Evolutionary conservation across 139 green algal species (phyloP).

Genomic region (Mesostigma viride): DNA sequence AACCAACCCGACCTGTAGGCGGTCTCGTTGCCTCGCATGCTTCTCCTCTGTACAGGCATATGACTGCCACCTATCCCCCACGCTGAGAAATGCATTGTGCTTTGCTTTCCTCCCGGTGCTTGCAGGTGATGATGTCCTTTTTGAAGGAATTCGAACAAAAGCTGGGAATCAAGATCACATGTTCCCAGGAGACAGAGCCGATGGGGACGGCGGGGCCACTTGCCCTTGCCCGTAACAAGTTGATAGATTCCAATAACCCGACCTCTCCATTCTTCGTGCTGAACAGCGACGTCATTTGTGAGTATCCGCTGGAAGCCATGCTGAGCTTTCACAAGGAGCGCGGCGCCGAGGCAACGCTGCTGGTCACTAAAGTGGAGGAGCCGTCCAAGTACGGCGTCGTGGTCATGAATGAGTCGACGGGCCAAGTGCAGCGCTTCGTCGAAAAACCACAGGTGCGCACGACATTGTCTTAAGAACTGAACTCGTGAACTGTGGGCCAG

Average conservation of each 20-base stretch:
- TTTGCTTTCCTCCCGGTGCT: no score
- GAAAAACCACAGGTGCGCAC: slow-evolving; percentile 40
- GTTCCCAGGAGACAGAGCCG: slow-evolving; percentile 80
- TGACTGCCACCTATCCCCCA: no score
- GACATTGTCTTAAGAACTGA: no score
- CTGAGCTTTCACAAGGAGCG: slow-evolving; percentile 63
- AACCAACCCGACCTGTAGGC: no score
- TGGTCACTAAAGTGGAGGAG: slow-evolving; percentile 80
- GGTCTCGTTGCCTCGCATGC: no score
- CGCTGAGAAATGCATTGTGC: no score
- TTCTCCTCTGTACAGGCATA: no score
- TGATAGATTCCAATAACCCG: slow-evolving; percentile 65
- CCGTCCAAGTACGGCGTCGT: slow-evolving; percentile 93
- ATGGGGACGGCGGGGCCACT: slow-evolving; percentile 94
- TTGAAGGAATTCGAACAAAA: slow-evolving; percentile 89
- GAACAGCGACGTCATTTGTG: slow-evolving; percentile 95
- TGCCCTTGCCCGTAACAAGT: slow-evolving; percentile 69
- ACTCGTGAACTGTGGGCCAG: no score
- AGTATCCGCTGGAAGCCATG: slow-evolving; percentile 85
- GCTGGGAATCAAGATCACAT: slow-evolving; percentile 77
- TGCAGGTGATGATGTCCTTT: slow-evolving; percentile 86
- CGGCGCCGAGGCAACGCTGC: slow-evolving; percentile 79
- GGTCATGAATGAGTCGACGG: slow-evolving; percentile 63
- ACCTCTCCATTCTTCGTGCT: slow-evolving; percentile 90
- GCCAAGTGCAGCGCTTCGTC: slow-evolving; percentile 83